Conservation (phyloP, 2,329 filamentous ascomycete genomes). For the Alternaria incomplexa region DNA sequence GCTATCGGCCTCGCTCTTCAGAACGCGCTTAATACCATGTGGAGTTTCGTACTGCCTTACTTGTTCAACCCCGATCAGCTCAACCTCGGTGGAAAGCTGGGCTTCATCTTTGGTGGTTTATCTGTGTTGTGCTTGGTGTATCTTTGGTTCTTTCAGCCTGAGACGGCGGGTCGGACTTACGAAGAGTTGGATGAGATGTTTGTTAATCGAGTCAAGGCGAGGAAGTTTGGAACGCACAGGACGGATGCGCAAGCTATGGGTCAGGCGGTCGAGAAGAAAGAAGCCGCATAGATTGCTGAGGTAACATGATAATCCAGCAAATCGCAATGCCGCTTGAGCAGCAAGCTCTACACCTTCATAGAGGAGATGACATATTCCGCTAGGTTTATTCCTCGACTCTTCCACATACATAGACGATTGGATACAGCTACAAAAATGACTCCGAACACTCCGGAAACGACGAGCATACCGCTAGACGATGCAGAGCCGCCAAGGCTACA, state of each 20-base stretch:
- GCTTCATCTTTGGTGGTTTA: no score
- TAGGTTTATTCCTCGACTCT: neutral
- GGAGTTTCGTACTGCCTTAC: no score
- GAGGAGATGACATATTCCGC: neutral
- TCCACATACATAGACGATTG: neutral
- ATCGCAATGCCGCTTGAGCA: neutral
- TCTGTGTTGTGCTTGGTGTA: conserved; percentile 66
- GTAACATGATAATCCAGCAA: neutral
- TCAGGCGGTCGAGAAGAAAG: neutral
- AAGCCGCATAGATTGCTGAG: neutral
- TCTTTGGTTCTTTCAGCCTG: neutral
- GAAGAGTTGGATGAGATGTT: neutral
- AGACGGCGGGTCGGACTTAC: neutral
- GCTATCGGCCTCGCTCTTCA: no score
- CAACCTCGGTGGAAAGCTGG: no score
- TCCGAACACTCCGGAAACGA: no score
- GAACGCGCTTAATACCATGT: no score
- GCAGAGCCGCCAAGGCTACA: no score
- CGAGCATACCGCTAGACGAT: no score
- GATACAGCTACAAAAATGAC: no score
- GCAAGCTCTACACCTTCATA: neutral
- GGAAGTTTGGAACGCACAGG: neutral
- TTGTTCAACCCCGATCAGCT: no score
- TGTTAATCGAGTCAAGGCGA: neutral
- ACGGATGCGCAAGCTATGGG: neutral